These are phyloP conservation scores for Capsicum rhomboideum DNA, from an alignment of 257 asterid genomes.

Conservation along the genomic window DNA sequence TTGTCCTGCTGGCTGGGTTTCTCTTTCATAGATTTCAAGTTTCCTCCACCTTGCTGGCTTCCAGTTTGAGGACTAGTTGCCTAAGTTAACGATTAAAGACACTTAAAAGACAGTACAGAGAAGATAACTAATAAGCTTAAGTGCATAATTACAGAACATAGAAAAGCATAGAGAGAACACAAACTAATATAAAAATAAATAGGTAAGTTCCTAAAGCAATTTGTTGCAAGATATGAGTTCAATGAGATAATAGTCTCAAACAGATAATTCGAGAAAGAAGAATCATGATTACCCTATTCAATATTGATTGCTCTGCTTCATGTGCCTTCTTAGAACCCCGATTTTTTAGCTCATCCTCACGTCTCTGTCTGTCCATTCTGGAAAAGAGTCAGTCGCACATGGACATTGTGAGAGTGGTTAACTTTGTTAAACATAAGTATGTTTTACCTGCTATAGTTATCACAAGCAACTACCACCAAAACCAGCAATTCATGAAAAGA, in stretches of 20 bases:
- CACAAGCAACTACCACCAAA: background rate
- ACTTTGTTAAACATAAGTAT: background rate
- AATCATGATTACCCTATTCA: constrained; percentile 50
- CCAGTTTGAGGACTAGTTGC: constrained; percentile 95
- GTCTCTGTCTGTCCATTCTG: constrained; percentile 96
- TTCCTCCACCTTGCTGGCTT: constrained; percentile 71
- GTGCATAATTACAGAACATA: background rate
- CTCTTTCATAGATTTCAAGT: constrained; percentile 82
- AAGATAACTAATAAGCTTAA: background rate
- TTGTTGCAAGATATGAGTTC: background rate
- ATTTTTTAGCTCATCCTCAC: constrained; percentile 86
- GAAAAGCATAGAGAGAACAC: background rate
- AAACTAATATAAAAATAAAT: background rate
- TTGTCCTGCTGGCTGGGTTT: constrained; percentile 63
- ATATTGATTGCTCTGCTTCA: constrained; percentile 76
- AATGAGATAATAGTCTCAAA: background rate
- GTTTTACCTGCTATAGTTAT: background rate
- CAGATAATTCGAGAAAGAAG: background rate
- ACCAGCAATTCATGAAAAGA: background rate
- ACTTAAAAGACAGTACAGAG: constrained; percentile 7
- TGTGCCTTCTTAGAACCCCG: constrained; percentile 72
- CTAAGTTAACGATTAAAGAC: constrained; percentile 26
- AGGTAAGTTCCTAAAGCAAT: background rate
- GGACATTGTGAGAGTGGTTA: background rate
- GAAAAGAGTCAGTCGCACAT: background rate